Evolutionary conservation across 2,329 filamentous ascomycete genomes (phyloP).

Genomic region (Fusarium equiseti): DNA sequence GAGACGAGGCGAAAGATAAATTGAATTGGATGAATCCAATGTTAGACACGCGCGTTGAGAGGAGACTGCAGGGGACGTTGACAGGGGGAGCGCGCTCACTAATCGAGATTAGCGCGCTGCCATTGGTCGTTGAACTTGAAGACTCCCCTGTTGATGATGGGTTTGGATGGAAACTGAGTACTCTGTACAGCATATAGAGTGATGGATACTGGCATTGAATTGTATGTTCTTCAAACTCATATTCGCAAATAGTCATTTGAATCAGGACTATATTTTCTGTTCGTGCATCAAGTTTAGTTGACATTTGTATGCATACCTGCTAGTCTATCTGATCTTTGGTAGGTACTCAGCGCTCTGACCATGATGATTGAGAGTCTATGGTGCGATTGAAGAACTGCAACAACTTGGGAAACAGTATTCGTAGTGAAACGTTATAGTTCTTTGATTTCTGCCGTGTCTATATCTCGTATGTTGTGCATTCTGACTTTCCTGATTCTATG

Average conservation of each 20-base stretch:
- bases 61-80: conserved; percentile 36
- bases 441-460: background rate
- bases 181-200: background rate
- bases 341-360: background rate
- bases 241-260: background rate
- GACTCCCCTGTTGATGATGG: conserved; percentile 3
- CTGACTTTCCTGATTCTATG: background rate
- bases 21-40: conserved; percentile 31
- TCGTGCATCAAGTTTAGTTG: background rate
- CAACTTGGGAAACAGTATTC: background rate
- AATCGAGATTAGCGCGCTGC: conserved; percentile 29
- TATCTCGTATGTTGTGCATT: background rate
- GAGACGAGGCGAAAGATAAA: conserved; percentile 26
- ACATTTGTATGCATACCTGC: background rate
- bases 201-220: background rate
- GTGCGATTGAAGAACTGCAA: background rate
- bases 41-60: conserved; percentile 39
- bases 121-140: conserved; percentile 11
- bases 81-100: conserved; percentile 40
- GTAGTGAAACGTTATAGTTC: background rate
- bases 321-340: background rate
- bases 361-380: background rate
- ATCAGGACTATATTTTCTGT: background rate
- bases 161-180: background rate
- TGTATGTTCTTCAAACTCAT: background rate